A percentile compares a stretch with the other conserved stretches of the same genome.
These are phyloP conservation scores for Aquilaria sinensis DNA, from an alignment of 345 rosid species.

Conservation along the genomic window DNA sequence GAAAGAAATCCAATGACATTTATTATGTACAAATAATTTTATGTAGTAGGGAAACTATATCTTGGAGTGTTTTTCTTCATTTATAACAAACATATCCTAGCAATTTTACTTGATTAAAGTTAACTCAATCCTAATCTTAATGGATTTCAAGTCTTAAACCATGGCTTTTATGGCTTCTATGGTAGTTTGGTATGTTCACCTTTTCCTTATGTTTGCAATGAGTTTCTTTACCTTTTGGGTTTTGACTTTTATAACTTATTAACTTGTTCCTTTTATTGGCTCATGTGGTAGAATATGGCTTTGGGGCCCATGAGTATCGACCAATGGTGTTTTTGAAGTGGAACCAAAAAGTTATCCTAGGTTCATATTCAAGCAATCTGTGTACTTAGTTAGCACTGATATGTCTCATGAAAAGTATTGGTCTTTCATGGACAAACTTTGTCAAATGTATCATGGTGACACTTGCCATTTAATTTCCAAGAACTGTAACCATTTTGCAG, in stretches of 20 bases:
- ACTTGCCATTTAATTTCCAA: constrained; percentile 92
- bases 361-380: constrained; percentile 75
- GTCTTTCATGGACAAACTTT: constrained; percentile 71
- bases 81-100: too few relatives aligned
- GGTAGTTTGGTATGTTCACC: too few relatives aligned
- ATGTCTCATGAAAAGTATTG: constrained; percentile 71
- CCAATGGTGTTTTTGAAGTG: constrained; percentile 88
- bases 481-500: constrained; percentile 94
- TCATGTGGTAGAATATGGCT: constrained; percentile 79
- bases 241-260: background rate
- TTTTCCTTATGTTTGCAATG: too few relatives aligned
- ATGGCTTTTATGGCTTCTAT: too few relatives aligned
- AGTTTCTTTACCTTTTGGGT: background rate
- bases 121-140: too few relatives aligned
- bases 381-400: constrained; percentile 57
- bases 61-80: too few relatives aligned
- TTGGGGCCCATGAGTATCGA: constrained; percentile 87
- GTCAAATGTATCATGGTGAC: constrained; percentile 72
- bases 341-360: constrained; percentile 93
- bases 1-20: too few relatives aligned
- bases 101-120: too few relatives aligned
- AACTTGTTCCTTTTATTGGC: constrained; percentile 26
- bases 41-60: too few relatives aligned
- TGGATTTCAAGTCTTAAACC: too few relatives aligned
- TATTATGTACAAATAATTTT: too few relatives aligned